Conservation (phyloP, 1,284 basidiomycete genomes). For the Sporisorium graminicola region DNA sequence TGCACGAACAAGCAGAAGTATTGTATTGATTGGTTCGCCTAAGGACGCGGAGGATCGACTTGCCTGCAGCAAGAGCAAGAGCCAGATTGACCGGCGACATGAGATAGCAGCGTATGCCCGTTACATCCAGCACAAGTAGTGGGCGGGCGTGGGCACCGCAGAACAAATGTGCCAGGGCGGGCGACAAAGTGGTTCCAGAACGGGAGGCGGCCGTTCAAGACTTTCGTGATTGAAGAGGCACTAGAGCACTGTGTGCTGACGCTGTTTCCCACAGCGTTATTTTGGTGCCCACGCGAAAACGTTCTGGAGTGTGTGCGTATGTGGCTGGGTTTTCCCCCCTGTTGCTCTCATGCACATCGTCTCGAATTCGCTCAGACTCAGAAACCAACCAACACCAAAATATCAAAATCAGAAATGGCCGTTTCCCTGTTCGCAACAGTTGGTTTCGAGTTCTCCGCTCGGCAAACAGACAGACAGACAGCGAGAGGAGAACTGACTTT, state of each 20-base stretch:
- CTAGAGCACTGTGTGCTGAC: not conserved
- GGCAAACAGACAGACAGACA: no score
- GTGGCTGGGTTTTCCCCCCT: not conserved
- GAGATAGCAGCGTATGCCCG: no score
- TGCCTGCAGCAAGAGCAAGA: not conserved
- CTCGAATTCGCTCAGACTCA: conserved; percentile 11
- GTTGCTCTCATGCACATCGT: conserved; percentile 13
- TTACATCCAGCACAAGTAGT: no score
- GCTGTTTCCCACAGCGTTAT: not conserved
- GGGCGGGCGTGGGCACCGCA: no score
- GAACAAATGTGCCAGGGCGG: no score
- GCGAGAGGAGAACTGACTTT: no score
- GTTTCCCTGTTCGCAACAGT: not conserved
- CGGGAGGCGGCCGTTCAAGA: no score
- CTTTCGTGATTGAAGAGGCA: not conserved
- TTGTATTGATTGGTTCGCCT: not conserved
- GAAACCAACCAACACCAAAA: conserved; percentile 2
- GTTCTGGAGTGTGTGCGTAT: not conserved
- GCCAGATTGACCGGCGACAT: conserved; percentile 1
- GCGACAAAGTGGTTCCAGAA: not conserved
- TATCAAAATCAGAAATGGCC: no score
- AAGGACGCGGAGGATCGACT: not conserved
- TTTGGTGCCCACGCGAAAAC: not conserved
- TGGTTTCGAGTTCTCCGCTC: not conserved
- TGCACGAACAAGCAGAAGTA: no score